Base-by-base conservation (phyloP, 768 basidiomycete species). In the Mycena galopus region DNA sequence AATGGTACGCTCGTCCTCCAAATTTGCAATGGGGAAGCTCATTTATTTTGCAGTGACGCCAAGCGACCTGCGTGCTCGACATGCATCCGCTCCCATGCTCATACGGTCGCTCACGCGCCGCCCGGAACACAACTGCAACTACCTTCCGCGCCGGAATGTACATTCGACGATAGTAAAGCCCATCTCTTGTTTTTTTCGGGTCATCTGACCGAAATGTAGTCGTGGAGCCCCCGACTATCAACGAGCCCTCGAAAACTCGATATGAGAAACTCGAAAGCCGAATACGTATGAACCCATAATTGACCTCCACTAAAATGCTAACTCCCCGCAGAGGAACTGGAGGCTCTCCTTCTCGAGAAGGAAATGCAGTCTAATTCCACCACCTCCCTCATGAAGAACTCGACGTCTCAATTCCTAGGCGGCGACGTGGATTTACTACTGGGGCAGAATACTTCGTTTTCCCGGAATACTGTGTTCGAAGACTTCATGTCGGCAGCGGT, bases 1-100 rank as follows among this genome's bases (percentile, higher is more conserved):
- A 92, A 90, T 92, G 91, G 91, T 91, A 65, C 62, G 65, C n/a
- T n/a, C 25, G 35, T 50, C 66, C 25, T 35, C n/a, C 39, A 37
- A 55, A 32, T 51, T 33, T 60, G 8, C 29, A 19, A 25, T 3
- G n/a, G n/a, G 30, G 4, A 37, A 50, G 27, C 35, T 72, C 21
- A 67, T 42, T 61, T 17, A 55, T 42, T 33, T 1, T 65, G 67
- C 71, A 94, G 93, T 78, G 93, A 94, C 76, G 92, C 93, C 9
- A 90, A 92, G 77, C 84, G 91, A 50, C 93, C 93, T 2, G 67
- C 70, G 6, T 94, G 93, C 77, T 91, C 93, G 30, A 94, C 93
- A 2, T 94, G 93, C 77, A 84, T 91, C 69, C 89, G 93, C 35
- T 94, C 93, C 25, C 92, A 93, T 84, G 86, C 91, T 2, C 91